phyloP scores from a whole-genome alignment of 2,329 filamentous ascomycete genomes.

The Ophiostoma angusticollis region DNA sequence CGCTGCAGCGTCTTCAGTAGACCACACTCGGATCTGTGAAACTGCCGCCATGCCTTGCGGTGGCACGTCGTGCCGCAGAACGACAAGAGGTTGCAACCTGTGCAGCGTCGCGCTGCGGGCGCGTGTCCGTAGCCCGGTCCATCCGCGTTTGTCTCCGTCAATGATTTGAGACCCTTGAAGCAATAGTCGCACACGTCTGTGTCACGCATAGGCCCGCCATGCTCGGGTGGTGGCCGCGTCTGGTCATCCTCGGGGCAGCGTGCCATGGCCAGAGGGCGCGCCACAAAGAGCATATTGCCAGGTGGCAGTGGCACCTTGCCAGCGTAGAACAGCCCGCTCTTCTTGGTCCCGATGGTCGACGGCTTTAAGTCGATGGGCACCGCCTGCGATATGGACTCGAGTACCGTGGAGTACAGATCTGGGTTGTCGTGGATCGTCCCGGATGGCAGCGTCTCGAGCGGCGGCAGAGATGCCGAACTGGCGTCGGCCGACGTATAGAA shows the following conservation, averaged over 20 bases:
- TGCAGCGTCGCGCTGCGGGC: slow-evolving; percentile 12
- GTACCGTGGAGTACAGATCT: neutral
- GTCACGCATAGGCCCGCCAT: slow-evolving; percentile 1
- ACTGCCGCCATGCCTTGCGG: slow-evolving; percentile 17
- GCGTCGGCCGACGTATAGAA: neutral
- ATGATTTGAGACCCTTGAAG: slow-evolving; percentile 11
- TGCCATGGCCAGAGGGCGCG: slow-evolving; percentile 4
- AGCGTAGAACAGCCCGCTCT: slow-evolving; percentile 3
- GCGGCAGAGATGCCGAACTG: slow-evolving; percentile 1
- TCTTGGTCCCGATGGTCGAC: slow-evolving; percentile 1
- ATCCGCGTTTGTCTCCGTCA: slow-evolving; percentile 6
- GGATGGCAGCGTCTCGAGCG: neutral
- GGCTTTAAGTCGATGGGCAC: slow-evolving; percentile 3
- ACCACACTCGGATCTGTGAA: slow-evolving; percentile 21
- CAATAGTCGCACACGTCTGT: slow-evolving; percentile 19
- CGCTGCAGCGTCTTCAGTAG: slow-evolving; percentile 12
- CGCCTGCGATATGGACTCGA: slow-evolving; percentile 4
- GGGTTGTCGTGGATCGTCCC: neutral
- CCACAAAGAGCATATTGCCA: slow-evolving; percentile 6
- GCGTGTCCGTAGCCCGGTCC: slow-evolving; percentile 6
- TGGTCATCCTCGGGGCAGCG: neutral
- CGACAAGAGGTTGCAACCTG: slow-evolving; percentile 15
- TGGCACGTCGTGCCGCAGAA: slow-evolving; percentile 22
- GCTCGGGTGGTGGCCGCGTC: neutral
- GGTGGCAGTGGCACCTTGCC: neutral